These are phyloP conservation scores for Incumbomyces lentus DNA, from an alignment of 2,329 filamentous ascomycete genomes.

Conservation along the genomic window DNA sequence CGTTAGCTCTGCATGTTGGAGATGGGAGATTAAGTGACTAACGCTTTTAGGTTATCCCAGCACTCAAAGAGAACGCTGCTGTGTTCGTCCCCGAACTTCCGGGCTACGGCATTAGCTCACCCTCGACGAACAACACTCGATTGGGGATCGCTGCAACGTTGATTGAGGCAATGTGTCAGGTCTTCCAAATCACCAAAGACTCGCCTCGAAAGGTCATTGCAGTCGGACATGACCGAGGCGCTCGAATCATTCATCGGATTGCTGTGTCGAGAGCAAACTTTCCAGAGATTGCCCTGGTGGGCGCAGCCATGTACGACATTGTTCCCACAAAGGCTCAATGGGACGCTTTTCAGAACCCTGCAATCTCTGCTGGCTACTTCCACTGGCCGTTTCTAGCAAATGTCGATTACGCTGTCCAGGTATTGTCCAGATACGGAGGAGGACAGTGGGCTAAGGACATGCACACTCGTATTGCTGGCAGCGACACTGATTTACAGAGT, in stretches of 20 bases:
- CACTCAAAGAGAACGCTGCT: constrained; percentile 12
- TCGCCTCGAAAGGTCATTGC: constrained; percentile 31
- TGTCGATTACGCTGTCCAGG: constrained; percentile 31
- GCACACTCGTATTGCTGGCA: constrained; percentile 26
- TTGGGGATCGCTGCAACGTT: constrained; percentile 33
- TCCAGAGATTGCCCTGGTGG: constrained; percentile 26
- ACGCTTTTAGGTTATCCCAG: constrained; percentile 12
- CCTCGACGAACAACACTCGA: constrained; percentile 27
- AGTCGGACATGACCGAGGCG: constrained; percentile 42
- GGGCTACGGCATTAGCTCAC: constrained; percentile 20
- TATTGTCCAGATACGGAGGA: constrained; percentile 36
- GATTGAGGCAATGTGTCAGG: constrained; percentile 28
- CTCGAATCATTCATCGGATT: constrained; percentile 40
- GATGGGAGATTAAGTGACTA: background rate
- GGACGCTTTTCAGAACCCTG: constrained; percentile 30
- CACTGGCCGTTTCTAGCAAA: constrained; percentile 45
- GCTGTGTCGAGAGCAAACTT: constrained; percentile 30
- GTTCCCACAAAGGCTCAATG: constrained; percentile 40
- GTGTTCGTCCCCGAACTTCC: constrained; percentile 21
- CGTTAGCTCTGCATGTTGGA: background rate
- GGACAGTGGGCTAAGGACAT: constrained; percentile 28
- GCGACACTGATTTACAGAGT: constrained; percentile 11
- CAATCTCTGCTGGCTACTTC: constrained; percentile 31
- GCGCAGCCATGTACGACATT: constrained; percentile 39
- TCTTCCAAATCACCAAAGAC: constrained; percentile 22